Conservation (phyloP, 2,329 filamentous ascomycete species). For the Botryotinia globosa region DNA sequence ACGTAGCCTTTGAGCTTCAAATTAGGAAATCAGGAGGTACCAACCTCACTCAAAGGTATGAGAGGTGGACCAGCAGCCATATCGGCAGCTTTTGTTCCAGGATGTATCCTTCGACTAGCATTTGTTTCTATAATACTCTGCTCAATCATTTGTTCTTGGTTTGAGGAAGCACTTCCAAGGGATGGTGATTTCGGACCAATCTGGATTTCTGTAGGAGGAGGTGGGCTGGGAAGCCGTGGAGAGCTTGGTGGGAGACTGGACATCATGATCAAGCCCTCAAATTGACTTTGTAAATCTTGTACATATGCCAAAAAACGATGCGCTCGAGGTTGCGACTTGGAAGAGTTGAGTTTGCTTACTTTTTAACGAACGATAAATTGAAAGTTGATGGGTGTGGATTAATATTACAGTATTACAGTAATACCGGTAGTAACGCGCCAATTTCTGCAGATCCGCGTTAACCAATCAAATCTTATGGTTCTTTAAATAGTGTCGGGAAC, state of each 20-base stretch:
- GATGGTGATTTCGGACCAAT: constrained; percentile 75
- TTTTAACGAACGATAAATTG: constrained; percentile 2
- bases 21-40: constrained; percentile 33
- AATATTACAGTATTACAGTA: constrained; percentile 5
- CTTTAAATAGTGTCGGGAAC: constrained; percentile 1
- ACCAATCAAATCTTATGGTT: constrained; percentile 11
- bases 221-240: constrained; percentile 89
- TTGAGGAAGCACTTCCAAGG: constrained; percentile 56
- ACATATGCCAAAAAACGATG: constrained; percentile 1
- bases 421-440: constrained; percentile 13
- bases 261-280: constrained; percentile 44
- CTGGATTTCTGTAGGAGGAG: constrained; percentile 92
- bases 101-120: constrained; percentile 80
- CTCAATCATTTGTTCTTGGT: constrained; percentile 57
- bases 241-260: constrained; percentile 65
- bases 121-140: constrained; percentile 66
- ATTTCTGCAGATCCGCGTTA: constrained; percentile 18
- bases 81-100: constrained; percentile 85
- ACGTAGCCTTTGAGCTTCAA: constrained; percentile 16
- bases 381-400: neutral
- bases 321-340: constrained; percentile 11
- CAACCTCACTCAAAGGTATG: constrained; percentile 78
- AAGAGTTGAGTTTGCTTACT: neutral
- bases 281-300: constrained; percentile 13
- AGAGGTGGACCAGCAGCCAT: constrained; percentile 92